A percentile compares a stretch with the other conserved stretches of the same genome.
Evolutionary conservation across 306 rosid species (phyloP).

Genomic region (Sesbania bispinosa): DNA sequence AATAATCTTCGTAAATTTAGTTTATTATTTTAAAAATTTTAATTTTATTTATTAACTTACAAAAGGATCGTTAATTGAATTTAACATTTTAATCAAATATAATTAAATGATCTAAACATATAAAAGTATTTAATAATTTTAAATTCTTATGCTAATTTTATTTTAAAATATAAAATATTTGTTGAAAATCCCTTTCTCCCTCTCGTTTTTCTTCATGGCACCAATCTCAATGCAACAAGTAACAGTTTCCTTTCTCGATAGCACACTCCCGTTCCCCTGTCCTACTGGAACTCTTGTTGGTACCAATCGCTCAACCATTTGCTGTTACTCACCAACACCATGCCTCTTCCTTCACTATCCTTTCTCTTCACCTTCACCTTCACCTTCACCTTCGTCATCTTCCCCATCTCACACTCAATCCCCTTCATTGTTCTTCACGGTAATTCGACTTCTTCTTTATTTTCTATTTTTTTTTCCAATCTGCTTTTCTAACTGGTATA

Average conservation of each 20-base stretch:
- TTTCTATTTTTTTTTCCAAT: too few relatives aligned
- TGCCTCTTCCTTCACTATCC: slow-evolving; percentile 32
- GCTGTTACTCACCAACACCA: background rate
- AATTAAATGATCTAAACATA: too few relatives aligned
- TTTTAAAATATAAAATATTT: too few relatives aligned
- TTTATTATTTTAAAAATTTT: too few relatives aligned
- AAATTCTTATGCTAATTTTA: too few relatives aligned
- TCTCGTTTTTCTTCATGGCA: background rate
- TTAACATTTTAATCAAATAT: too few relatives aligned
- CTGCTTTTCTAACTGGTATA: background rate
- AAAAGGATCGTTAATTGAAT: too few relatives aligned
- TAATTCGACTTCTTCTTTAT: background rate
- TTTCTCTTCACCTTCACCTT: slow-evolving; percentile 31
- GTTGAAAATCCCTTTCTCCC: too few relatives aligned
- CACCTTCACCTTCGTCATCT: too few relatives aligned
- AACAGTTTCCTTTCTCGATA: background rate
- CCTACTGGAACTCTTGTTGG: background rate
- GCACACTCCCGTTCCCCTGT: background rate
- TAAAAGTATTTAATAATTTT: too few relatives aligned
- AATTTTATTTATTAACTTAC: too few relatives aligned
- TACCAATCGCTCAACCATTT: background rate
- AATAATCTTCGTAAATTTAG: too few relatives aligned
- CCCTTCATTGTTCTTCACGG: slow-evolving; percentile 85
- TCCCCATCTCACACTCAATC: slow-evolving; percentile 45
- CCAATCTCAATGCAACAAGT: background rate